These are phyloP conservation scores for Chalaropsis thielavioides DNA, from an alignment of 2,329 filamentous ascomycete species.

Conservation along the genomic window DNA sequence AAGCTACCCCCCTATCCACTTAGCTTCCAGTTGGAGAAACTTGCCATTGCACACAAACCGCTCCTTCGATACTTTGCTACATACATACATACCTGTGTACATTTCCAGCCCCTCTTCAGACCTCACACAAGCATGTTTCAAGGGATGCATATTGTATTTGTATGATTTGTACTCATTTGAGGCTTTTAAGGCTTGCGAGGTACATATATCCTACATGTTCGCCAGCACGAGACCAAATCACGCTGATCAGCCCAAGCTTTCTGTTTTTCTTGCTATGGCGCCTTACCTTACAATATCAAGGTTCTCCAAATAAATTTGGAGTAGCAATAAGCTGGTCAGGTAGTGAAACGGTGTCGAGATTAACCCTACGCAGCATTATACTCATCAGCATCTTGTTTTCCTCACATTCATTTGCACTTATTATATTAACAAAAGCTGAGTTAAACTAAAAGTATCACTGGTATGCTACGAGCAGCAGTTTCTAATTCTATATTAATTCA, in stretches of 20 bases:
- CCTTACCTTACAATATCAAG: no score
- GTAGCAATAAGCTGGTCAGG: no score
- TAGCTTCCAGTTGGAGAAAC: neutral
- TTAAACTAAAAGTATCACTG: no score
- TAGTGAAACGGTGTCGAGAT: no score
- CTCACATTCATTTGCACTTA: no score
- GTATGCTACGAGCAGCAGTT: neutral
- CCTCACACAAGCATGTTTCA: neutral
- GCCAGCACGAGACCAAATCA: neutral
- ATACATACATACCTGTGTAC: neutral
- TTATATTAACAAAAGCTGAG: neutral
- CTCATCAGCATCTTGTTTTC: no score
- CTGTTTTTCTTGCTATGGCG: neutral
- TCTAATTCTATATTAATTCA: neutral
- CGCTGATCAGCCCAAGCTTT: neutral
- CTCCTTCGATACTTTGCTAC: neutral
- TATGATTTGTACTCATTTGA: neutral
- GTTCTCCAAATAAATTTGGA: neutral
- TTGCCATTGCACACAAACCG: neutral
- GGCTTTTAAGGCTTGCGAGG: neutral
- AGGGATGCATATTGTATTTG: neutral
- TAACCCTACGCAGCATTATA: no score
- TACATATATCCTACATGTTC: neutral
- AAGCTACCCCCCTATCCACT: neutral
- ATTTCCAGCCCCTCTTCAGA: neutral